These are phyloP conservation scores for Pseudozyma thailandica DNA, from an alignment of 1,284 basidiomycete species.

Conservation along the genomic window DNA sequence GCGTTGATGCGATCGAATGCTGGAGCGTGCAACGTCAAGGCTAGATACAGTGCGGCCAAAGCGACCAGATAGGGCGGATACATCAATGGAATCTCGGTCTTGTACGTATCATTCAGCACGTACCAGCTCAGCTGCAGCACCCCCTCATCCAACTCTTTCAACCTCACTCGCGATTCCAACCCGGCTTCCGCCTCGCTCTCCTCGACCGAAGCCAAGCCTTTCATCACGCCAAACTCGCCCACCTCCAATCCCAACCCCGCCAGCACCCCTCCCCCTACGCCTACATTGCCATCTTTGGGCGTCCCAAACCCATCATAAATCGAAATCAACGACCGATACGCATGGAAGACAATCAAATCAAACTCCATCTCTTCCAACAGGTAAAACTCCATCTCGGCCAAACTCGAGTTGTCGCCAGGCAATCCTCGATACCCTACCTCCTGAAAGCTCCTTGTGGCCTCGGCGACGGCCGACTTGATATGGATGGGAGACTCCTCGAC, in stretches of 20 bases:
- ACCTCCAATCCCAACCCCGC: conserved; percentile 12
- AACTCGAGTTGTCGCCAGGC: conserved; percentile 79
- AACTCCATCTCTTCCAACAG: conserved; percentile 95
- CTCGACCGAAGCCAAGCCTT: conserved; percentile 4
- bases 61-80: conserved; percentile 95
- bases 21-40: conserved; percentile 49
- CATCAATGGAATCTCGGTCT: conserved; percentile 86
- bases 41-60: conserved; percentile 85
- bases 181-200: conserved; percentile 5
- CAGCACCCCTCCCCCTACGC: not conserved
- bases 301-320: conserved; percentile 73
- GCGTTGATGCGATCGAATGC: conserved; percentile 28
- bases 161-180: conserved; percentile 11
- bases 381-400: conserved; percentile 99
- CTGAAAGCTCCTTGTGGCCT: conserved; percentile 73
- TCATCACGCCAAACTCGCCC: conserved; percentile 22
- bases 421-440: conserved; percentile 71
- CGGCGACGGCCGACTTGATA: conserved; percentile 89
- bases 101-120: conserved; percentile 94
- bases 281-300: not conserved
- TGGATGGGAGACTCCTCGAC: conserved; percentile 95
- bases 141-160: conserved; percentile 70
- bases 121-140: conserved; percentile 75
- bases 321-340: conserved; percentile 85
- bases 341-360: conserved; percentile 91